Evolutionary conservation across 2,329 filamentous ascomycete species (phyloP).

Genomic region (Aspergillus phoenicis): DNA sequence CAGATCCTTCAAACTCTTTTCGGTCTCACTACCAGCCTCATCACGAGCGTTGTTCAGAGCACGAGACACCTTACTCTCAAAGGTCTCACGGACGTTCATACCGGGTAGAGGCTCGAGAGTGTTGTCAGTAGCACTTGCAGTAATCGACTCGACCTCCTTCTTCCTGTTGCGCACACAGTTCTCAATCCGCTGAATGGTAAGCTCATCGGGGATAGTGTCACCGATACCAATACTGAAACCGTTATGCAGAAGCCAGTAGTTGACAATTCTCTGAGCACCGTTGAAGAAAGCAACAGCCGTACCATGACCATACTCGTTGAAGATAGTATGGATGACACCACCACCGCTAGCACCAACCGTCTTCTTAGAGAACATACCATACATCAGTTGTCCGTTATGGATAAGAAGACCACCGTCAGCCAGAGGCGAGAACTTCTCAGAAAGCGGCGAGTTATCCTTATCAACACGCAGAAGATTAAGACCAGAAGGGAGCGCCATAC

Average conservation of each 20-base stretch:
- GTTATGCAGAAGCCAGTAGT: constrained; percentile 95
- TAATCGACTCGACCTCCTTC: constrained; percentile 73
- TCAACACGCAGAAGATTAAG: constrained; percentile 73
- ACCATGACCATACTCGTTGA: constrained; percentile 86
- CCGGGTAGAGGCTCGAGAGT: constrained; percentile 88
- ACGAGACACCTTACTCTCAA: constrained; percentile 95
- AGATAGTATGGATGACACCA: constrained; percentile 93
- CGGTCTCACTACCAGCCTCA: constrained; percentile 87
- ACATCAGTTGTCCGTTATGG: constrained; percentile 84
- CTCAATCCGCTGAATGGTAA: constrained; percentile 83
- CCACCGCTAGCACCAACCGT: constrained; percentile 85
- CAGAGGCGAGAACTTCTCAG: constrained; percentile 60
- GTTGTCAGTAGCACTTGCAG: constrained; percentile 78
- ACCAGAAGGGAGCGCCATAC: constrained; percentile 83
- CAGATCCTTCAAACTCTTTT: constrained; percentile 87
- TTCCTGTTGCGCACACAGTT: constrained; percentile 80
- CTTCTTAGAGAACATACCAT: constrained; percentile 90
- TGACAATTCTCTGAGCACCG: constrained; percentile 89
- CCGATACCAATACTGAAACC: constrained; percentile 98
- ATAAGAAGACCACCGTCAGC: constrained; percentile 80
- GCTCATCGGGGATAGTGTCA: constrained; percentile 89
- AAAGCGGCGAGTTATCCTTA: constrained; percentile 61
- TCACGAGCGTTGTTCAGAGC: constrained; percentile 95
- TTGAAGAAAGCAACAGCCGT: constrained; percentile 95
- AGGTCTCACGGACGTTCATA: constrained; percentile 98